Evolutionary conservation across 306 rosid species (phyloP).

Genomic region (Lathyrus sativus): DNA sequence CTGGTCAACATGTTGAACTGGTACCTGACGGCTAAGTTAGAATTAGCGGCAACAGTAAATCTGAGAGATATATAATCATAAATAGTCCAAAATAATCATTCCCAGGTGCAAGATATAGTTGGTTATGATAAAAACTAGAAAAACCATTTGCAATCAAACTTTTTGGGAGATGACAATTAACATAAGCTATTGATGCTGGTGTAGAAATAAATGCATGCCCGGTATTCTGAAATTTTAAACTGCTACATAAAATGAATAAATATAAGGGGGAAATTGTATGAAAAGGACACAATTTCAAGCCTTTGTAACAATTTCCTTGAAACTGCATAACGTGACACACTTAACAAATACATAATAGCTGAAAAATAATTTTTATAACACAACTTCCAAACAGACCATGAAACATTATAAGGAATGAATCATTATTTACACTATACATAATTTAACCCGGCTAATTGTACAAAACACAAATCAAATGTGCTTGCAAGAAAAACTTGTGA

Average conservation of each 20-base stretch:
- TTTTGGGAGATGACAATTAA: neutral
- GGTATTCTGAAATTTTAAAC: slow-evolving; percentile 12
- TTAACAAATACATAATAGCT: slow-evolving; percentile 19
- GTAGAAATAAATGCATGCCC: neutral
- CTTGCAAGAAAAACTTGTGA: slow-evolving; percentile 20
- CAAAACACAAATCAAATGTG: slow-evolving; percentile 34
- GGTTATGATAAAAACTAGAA: slow-evolving; percentile 18
- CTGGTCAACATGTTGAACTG: slow-evolving; percentile 71
- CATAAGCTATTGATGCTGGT: neutral
- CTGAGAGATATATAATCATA: slow-evolving; percentile 19
- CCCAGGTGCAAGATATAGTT: neutral
- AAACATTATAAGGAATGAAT: slow-evolving; percentile 27
- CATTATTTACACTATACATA: slow-evolving; percentile 4
- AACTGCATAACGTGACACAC: slow-evolving; percentile 14
- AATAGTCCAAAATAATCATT: slow-evolving; percentile 9
- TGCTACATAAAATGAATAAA: slow-evolving; percentile 12
- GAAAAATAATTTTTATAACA: neutral
- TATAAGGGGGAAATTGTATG: neutral
- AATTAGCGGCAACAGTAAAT: slow-evolving; percentile 32
- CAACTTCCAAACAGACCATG: slow-evolving; percentile 3
- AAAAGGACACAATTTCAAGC: neutral
- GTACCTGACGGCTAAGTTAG: slow-evolving; percentile 59
- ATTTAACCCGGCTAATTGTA: slow-evolving; percentile 6
- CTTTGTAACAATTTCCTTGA: slow-evolving; percentile 9
- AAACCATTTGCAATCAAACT: neutral